Conservation (phyloP, 2,329 filamentous ascomycete species). For the Sporothrix curviconia region DNA sequence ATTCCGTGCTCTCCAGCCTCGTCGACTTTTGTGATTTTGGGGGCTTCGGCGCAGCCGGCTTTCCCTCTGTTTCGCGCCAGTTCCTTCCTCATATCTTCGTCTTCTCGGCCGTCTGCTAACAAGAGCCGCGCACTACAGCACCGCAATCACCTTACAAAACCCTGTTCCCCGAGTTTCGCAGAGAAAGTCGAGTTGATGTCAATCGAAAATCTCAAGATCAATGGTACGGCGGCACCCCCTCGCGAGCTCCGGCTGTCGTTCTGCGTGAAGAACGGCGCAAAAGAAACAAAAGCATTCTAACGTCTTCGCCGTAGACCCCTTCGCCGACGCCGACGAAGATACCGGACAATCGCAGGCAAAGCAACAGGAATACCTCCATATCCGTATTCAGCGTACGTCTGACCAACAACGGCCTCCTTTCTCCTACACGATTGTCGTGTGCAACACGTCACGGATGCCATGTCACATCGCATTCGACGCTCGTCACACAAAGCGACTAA, state of each 20-base stretch:
- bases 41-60: no score
- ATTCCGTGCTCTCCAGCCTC: neutral
- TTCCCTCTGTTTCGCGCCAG: no score
- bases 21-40: neutral
- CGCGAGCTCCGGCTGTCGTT: neutral
- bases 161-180: constrained; percentile 18
- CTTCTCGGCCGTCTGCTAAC: neutral
- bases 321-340: constrained; percentile 99
- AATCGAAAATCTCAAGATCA: constrained; percentile 97
- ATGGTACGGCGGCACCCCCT: constrained; percentile 61
- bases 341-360: constrained; percentile 78
- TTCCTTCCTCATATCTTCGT: no score
- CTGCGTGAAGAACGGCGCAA: neutral
- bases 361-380: constrained; percentile 92
- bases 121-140: neutral
- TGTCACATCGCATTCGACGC: neutral
- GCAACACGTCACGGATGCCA: neutral
- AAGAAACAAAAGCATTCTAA: neutral
- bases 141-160: constrained; percentile 8
- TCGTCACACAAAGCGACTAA: neutral
- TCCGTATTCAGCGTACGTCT: constrained; percentile 87
- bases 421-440: neutral
- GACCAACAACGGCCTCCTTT: neutral
- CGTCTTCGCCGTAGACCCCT: constrained; percentile 70
- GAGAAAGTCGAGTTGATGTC: constrained; percentile 53